These are phyloP conservation scores for Cubamyces lactineus DNA, from an alignment of 768 basidiomycete species.

Conservation along the genomic window DNA sequence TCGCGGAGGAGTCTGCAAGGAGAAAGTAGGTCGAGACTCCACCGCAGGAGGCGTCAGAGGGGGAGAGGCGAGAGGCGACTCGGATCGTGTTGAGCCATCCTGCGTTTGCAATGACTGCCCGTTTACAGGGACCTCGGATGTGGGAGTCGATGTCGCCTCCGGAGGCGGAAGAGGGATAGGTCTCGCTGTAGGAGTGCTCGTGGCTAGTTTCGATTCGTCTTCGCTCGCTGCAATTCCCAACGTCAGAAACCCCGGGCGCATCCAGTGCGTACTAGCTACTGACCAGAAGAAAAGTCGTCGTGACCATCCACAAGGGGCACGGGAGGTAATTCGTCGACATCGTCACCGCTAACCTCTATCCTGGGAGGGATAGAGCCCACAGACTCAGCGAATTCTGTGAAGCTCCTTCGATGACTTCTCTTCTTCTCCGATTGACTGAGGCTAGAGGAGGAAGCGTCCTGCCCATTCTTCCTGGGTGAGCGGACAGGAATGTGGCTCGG, in stretches of 20 bases:
- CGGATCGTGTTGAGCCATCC: constrained; percentile 5
- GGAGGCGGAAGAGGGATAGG: constrained; percentile 25
- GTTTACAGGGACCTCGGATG: not conserved
- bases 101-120: not conserved
- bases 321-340: constrained; percentile 19
- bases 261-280: not conserved
- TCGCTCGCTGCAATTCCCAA: constrained; percentile 41
- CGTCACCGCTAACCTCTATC: constrained; percentile 18
- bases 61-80: constrained; percentile 35
- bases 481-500: constrained; percentile 51
- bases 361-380: constrained; percentile 31
- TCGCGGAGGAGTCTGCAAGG: constrained; percentile 53
- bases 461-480: constrained; percentile 40
- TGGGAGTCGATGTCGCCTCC: constrained; percentile 18
- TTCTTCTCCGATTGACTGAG: constrained; percentile 26
- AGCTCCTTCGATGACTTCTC: constrained; percentile 33
- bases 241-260: not conserved
- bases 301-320: constrained; percentile 21
- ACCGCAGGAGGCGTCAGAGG: constrained; percentile 38
- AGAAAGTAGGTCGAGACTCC: constrained; percentile 13
- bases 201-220: constrained; percentile 35
- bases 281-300: constrained; percentile 20
- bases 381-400: constrained; percentile 35
- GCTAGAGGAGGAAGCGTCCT: constrained; percentile 16
- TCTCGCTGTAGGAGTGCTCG: constrained; percentile 30